Evolutionary conservation across 257 asterid species (phyloP).

Genomic region (Datura wrightii): DNA sequence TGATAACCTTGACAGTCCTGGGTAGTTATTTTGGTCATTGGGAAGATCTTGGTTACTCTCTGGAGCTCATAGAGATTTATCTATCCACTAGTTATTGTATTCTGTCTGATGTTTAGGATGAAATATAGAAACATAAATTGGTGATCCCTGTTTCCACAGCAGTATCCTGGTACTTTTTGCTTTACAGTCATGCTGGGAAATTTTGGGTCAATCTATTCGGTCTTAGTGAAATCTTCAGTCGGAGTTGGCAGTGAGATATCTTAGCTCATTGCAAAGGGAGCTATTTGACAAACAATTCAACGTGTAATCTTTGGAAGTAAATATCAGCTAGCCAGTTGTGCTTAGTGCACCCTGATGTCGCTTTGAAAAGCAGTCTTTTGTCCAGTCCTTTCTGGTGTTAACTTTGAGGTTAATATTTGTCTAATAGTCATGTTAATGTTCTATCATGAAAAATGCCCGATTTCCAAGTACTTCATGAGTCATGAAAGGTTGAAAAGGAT

Average conservation of each 20-base stretch:
- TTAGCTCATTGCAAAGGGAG: not conserved
- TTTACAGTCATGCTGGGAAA: not conserved
- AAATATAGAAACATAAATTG: not conserved
- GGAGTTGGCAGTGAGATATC: not conserved
- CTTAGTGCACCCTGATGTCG: not conserved
- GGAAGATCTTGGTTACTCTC: not conserved
- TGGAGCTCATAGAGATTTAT: conserved; percentile 5
- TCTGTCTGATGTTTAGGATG: conserved; percentile 6
- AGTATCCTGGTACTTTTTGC: not conserved
- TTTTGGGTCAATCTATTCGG: not conserved
- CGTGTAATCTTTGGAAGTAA: not conserved
- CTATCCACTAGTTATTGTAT: conserved; percentile 5
- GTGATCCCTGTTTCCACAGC: not conserved
- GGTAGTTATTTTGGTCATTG: not conserved
- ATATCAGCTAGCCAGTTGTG: not conserved
- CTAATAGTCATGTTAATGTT: not conserved
- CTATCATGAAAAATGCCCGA: not conserved
- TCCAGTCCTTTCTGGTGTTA: not conserved
- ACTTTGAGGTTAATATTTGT: not conserved
- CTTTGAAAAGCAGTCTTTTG: not conserved
- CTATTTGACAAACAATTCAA: not conserved
- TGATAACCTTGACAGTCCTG: not conserved
- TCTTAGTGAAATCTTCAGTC: conserved; percentile 16
- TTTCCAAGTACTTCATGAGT: not conserved
- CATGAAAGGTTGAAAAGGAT: not conserved